These are phyloP conservation scores for Elongisporangium undulatum DNA, from an alignment of 352 stramenopile species.

Conservation along the genomic window DNA sequence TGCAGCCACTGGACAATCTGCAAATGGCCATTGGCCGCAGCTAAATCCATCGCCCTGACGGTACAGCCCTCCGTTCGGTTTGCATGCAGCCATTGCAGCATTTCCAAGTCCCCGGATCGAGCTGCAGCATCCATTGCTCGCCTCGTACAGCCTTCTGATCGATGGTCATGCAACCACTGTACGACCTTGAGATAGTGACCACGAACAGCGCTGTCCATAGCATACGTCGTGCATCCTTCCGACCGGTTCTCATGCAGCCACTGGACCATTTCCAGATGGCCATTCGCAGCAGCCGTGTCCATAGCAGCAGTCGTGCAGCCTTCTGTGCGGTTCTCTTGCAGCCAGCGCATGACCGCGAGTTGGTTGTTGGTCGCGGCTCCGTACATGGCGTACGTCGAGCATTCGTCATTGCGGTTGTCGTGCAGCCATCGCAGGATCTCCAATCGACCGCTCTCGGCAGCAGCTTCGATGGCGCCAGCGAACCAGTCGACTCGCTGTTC, in stretches of 20 bases:
- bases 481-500: constrained; percentile 6
- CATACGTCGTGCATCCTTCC: constrained; percentile 20
- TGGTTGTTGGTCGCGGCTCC: constrained; percentile 14
- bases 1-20: constrained; percentile 21
- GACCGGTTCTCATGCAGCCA: constrained; percentile 12
- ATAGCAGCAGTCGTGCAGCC: constrained; percentile 15
- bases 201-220: constrained; percentile 22
- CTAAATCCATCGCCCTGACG: constrained; percentile 6
- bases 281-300: constrained; percentile 17
- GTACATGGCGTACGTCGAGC: constrained; percentile 14
- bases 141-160: constrained; percentile 25
- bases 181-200: constrained; percentile 17
- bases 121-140: constrained; percentile 33
- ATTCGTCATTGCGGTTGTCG: constrained; percentile 5
- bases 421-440: constrained; percentile 2
- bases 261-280: constrained; percentile 14
- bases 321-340: constrained; percentile 15
- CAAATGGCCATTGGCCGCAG: constrained; percentile 9
- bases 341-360: constrained; percentile 14
- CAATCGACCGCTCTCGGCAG: background rate
- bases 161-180: constrained; percentile 21
- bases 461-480: constrained; percentile 4
- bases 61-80: constrained; percentile 11
- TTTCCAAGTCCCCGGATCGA: constrained; percentile 20
- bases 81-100: constrained; percentile 12